A percentile compares a stretch with the other conserved stretches of the same genome.
Evolutionary conservation across 768 basidiomycete genomes (phyloP).

Genomic region (Russula earlei): DNA sequence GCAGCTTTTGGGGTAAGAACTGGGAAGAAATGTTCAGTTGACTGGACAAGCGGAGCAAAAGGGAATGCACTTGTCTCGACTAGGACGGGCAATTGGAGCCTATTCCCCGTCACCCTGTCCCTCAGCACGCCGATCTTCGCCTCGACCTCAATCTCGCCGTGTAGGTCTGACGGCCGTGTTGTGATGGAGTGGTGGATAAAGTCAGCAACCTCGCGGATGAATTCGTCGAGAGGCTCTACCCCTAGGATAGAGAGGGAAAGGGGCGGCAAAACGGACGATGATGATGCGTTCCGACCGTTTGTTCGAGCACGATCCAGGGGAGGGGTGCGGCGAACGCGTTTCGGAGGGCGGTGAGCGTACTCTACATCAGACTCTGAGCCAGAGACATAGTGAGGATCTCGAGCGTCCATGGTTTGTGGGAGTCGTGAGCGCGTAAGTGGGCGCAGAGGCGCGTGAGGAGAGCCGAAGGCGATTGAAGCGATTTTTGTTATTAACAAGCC

Average conservation of each 20-base stretch:
- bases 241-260: conserved; percentile 76
- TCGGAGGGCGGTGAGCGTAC: conserved; percentile 25
- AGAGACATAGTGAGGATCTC: conserved; percentile 20
- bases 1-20: conserved; percentile 56
- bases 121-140: conserved; percentile 78
- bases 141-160: conserved; percentile 72
- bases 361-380: conserved; percentile 25
- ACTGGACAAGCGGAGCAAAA: not conserved
- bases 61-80: conserved; percentile 64
- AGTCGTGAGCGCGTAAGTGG: not conserved
- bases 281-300: conserved; percentile 22
- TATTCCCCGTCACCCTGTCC: conserved; percentile 44
- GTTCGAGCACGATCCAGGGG: conserved; percentile 26
- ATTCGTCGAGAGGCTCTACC: conserved; percentile 87
- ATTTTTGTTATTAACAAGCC: too few relatives aligned
- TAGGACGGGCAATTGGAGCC: conserved; percentile 61
- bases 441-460: not conserved
- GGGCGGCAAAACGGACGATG: conserved; percentile 39
- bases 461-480: not conserved
- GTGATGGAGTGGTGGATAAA: conserved; percentile 69
- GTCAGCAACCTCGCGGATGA: conserved; percentile 85
- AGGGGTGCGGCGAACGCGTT: conserved; percentile 31
- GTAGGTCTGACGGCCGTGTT: conserved; percentile 40
- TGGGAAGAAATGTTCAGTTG: conserved; percentile 27
- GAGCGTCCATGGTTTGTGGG: conserved; percentile 21